Evolutionary conservation across 2,329 filamentous ascomycete genomes (phyloP), one percentile per base, ranked within the genome.

Genomic region (Pseudocercospora fuligena): DNA sequence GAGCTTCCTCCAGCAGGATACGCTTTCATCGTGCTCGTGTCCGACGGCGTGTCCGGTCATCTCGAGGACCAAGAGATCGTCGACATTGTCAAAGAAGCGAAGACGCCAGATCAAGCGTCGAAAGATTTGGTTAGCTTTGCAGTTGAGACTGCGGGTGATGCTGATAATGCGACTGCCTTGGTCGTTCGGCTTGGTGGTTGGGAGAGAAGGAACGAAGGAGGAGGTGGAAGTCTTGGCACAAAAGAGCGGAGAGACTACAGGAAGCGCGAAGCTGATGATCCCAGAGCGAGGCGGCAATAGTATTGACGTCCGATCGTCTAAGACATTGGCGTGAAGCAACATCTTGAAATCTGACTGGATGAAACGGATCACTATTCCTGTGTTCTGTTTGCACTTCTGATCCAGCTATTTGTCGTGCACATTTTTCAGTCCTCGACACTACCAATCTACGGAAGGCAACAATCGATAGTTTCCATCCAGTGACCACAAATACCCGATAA

Each of bases 11-110:
- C 94, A 0, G 93, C 92, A 0, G 90, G 97, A 78, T 97, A 93
- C 80, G 89, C 89, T 2, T 99, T 99, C 80, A 78, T 98, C 60
- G 92, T 97, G 1, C 86, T 99, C 56, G 88, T 97, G 78, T 92
- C 89, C 1, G 95, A 99, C 78, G 95, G 95, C 27, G 89, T 99
- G 9, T 94, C 90, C 21, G 94, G 92, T 6, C 92, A 91, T 16
- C 83, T 98, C 23, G 88, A 86, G 63, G 95, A 99, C 76, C 94
- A 98, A 81, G 95, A 99, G 81, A 93, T 98, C 68, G 94, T 97
- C 31, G 95, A 99, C 77, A 89, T 98, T 33, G 86, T 98, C 74
- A 98, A 98, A 79, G 95, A 99, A 80, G 92, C 93, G 5, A 89
- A 86, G 75, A 98, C 94, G 0, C 95, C 95, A 0, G 94, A 97